Conservation (phyloP, 192 early-diverging fungal genomes). For the Blastocladiella britannica region DNA sequence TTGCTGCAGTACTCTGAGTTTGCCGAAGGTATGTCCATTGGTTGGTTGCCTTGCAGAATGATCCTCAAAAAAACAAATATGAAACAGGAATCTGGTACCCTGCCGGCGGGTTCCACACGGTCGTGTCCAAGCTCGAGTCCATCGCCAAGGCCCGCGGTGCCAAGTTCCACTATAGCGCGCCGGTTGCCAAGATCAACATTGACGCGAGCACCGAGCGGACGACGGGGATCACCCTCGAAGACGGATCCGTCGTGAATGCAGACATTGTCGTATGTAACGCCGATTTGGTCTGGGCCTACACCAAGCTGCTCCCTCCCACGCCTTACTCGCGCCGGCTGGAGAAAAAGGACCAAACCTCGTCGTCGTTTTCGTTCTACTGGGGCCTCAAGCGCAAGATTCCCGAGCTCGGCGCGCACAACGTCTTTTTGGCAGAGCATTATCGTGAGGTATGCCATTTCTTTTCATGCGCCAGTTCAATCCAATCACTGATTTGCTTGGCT, state of each 20-base stretch:
- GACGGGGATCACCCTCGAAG: constrained; percentile 25
- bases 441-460: no score
- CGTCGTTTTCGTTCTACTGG: constrained; percentile 32
- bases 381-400: constrained; percentile 18
- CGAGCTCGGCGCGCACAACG: constrained; percentile 28
- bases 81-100: constrained; percentile 27
- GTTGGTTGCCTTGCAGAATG: no score
- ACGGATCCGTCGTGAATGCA: constrained; percentile 16
- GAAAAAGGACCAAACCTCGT: constrained; percentile 24
- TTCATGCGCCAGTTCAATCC: no score
- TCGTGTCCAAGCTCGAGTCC: constrained; percentile 16
- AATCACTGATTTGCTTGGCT: no score
- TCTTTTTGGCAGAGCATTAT: constrained; percentile 29
- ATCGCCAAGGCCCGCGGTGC: constrained; percentile 20
- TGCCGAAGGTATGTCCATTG: constrained; percentile 14
- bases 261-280: constrained; percentile 35
- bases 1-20: constrained; percentile 30
- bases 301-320: constrained; percentile 20
- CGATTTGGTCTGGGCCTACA: constrained; percentile 29
- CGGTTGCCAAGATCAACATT: constrained; percentile 22
- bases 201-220: constrained; percentile 6
- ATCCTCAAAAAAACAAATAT: background rate
- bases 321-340: constrained; percentile 11
- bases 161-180: constrained; percentile 15
- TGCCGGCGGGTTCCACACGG: constrained; percentile 28